Conservation (phyloP, 345 rosid species). For the Pistacia atlantica region DNA sequence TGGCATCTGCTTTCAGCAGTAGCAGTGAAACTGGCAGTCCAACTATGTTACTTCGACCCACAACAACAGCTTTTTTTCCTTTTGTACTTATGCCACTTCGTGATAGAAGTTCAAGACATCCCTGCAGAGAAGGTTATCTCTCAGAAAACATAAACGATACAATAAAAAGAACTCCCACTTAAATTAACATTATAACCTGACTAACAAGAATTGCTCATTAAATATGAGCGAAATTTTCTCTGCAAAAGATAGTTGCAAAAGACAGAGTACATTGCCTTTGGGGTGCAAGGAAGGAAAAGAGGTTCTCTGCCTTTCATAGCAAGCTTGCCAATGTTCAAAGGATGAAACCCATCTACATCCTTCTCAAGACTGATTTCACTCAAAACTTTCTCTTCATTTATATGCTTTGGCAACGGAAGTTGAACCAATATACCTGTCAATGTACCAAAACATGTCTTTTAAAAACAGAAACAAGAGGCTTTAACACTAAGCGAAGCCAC, state of each 20-base stretch:
- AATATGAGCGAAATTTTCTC: background rate
- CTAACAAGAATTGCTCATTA: conserved; percentile 2
- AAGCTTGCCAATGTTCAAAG: conserved; percentile 89
- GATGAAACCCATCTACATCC: conserved; percentile 98
- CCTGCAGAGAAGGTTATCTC: conserved; percentile 41
- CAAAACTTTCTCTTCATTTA: conserved; percentile 82
- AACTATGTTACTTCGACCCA: conserved; percentile 93
- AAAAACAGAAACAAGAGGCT: background rate
- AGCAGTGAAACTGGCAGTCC: conserved; percentile 88
- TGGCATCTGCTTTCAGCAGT: conserved; percentile 93
- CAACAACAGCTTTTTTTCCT: conserved; percentile 85
- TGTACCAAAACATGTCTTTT: conserved; percentile 5
- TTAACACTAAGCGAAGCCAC: background rate
- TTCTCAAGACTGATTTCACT: conserved; percentile 74
- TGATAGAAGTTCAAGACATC: conserved; percentile 83
- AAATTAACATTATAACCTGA: background rate
- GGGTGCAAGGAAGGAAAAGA: conserved; percentile 90
- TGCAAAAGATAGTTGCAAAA: background rate
- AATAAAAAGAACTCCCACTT: background rate
- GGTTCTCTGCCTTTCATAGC: conserved; percentile 99
- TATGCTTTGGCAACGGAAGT: conserved; percentile 86
- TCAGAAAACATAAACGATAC: background rate
- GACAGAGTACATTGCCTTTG: conserved; percentile 57
- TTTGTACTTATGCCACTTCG: conserved; percentile 69
- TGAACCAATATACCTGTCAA: conserved; percentile 85